Evolutionary conservation across 169 alveolate genomes (phyloP), one percentile per base, ranked within the genome.

Genomic region (Cryptosporidium andersoni): DNA sequence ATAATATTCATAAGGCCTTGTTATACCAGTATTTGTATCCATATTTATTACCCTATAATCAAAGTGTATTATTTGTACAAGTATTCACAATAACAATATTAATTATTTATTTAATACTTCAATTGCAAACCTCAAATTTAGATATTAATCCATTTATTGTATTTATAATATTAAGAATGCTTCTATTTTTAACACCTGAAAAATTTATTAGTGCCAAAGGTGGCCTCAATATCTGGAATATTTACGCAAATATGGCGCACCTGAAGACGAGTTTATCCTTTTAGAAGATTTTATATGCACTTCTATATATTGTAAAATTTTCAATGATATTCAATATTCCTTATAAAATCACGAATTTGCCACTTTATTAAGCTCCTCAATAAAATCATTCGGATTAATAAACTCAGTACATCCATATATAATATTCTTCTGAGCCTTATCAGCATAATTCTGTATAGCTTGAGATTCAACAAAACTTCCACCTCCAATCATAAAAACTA

Each of bases 401-500:
- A 90, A 90, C 58, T 90, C 91, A 2, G 93, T 90, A 7, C 90
- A 81, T 45, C 93, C 93, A 66, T 88, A 90, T 47, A 90, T 66
- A 51, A 89, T 89, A 64, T 82, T 89, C 60, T 89, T 89, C 49
- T 89, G 89, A 39, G 88, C 58, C 49, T 88, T 89, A 25, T 90
- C 67, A 43, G 94, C 94, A 65, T 89, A 64, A 14, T 91, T 94
- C 64, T 88, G 88, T 56, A 93, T 45, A 36, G 91, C 93, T 11
- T 90, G 82, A 16, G 94, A 90, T 63, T 93, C 96, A 48, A 88
- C 90, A 89, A 89, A 93, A 67, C 91, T 90, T 40, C 95, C 96
- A 40, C 96, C 96, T 2, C 96, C 96, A 1, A 93, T 90, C 2
- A 93, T 81, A 60, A 93, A 93, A 2, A 93, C 90, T 9, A 92